Conservation (phyloP, 1,139 yeast species). For the Saccharomyces pastorianus region DNA sequence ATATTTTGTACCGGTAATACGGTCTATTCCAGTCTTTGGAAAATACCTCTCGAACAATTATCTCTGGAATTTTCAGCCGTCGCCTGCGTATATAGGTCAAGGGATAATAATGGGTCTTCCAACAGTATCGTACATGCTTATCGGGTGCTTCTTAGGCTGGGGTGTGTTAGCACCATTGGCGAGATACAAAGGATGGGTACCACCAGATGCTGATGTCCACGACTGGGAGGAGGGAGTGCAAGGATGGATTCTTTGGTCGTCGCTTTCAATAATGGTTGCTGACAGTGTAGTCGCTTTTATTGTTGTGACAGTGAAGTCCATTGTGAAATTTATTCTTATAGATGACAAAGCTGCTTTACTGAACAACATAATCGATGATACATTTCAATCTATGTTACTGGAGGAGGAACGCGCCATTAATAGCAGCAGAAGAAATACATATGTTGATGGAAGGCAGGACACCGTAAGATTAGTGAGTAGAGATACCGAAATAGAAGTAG, state of each 20-base stretch:
- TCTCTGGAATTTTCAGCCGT: conserved; percentile 86
- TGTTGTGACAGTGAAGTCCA: conserved; percentile 49
- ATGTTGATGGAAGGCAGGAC: conserved; percentile 12
- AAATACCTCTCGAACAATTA: conserved; percentile 50
- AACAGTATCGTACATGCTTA: conserved; percentile 82
- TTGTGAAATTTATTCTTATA: conserved; percentile 25
- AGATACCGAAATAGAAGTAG: conserved; percentile 35
- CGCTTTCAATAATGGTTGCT: conserved; percentile 87
- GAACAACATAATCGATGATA: conserved; percentile 24
- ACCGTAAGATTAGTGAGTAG: conserved; percentile 27
- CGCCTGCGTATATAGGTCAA: conserved; percentile 96
- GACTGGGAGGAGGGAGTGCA: conserved; percentile 93
- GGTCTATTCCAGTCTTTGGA: conserved; percentile 73
- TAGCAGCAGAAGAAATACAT: conserved; percentile 11
- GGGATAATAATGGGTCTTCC: conserved; percentile 96
- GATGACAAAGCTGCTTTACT: conserved; percentile 23
- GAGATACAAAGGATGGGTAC: conserved; percentile 60
- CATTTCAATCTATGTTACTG: conserved; percentile 28
- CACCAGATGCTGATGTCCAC: conserved; percentile 69
- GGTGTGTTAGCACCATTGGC: conserved; percentile 78
- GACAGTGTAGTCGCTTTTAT: conserved; percentile 80
- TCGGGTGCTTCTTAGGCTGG: conserved; percentile 91
- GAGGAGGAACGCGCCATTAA: conserved; percentile 29
- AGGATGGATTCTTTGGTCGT: conserved; percentile 96
- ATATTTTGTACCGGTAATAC: conserved; percentile 64